phyloP scores from a whole-genome alignment of 1,139 yeast genomes.

The Barnettozyma hawaiiensis region DNA sequence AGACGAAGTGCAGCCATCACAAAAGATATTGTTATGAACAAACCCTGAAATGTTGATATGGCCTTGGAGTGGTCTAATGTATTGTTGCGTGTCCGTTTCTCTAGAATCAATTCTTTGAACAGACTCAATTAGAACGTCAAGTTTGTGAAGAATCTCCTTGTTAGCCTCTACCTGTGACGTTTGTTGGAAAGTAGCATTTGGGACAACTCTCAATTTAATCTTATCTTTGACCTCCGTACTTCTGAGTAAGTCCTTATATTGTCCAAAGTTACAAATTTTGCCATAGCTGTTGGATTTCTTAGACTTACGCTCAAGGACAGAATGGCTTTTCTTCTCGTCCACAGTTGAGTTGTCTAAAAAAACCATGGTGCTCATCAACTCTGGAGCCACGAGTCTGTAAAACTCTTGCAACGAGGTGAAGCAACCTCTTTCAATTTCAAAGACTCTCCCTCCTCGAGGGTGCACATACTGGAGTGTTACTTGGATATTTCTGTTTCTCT shows the following conservation, averaged over 20 bases:
- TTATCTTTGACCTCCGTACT: slow-evolving; percentile 34
- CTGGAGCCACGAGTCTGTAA: neutral
- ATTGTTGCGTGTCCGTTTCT: neutral
- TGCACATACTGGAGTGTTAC: neutral
- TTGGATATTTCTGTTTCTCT: neutral
- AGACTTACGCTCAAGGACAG: slow-evolving; percentile 30
- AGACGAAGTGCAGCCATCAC: slow-evolving; percentile 39
- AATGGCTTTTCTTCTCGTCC: neutral
- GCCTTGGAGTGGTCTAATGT: neutral
- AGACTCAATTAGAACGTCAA: neutral
- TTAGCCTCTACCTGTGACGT: neutral
- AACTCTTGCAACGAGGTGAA: slow-evolving; percentile 1
- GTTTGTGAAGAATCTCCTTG: neutral
- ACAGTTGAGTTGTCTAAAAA: neutral
- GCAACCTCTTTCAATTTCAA: neutral
- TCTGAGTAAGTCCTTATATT: slow-evolving; percentile 41
- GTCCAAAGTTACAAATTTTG: slow-evolving; percentile 34
- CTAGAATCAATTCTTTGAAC: neutral
- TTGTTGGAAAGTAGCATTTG: neutral
- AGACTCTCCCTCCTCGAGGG: neutral
- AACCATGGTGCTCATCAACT: neutral
- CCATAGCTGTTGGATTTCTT: slow-evolving; percentile 40
- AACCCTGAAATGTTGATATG: neutral
- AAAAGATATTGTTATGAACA: slow-evolving; percentile 26
- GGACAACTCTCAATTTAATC: neutral